A percentile compares a stretch with the other conserved stretches of the same genome.
These are phyloP conservation scores for Phaeosphaeriaceae sp. DNA, from an alignment of 2,329 filamentous ascomycete species.

Conservation along the genomic window DNA sequence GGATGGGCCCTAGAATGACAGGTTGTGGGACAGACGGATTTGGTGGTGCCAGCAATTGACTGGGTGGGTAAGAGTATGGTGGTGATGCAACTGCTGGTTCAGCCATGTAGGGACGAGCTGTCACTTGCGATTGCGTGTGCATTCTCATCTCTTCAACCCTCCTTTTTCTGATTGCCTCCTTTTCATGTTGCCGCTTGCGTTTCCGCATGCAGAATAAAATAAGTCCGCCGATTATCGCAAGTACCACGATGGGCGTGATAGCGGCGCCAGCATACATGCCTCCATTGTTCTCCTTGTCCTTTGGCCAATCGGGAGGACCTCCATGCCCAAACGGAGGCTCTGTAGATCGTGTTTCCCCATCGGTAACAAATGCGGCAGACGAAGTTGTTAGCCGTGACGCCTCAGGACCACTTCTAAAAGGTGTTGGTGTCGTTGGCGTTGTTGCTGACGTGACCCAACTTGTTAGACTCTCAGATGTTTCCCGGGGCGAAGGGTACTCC, in stretches of 20 bases:
- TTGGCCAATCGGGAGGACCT: background rate
- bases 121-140: conserved; percentile 15
- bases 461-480: background rate
- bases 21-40: conserved; percentile 27
- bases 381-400: background rate
- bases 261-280: conserved; percentile 34
- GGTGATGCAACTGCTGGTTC: conserved; percentile 21
- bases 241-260: conserved; percentile 29
- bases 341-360: background rate
- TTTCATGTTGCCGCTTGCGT: conserved; percentile 32
- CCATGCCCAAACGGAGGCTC: background rate
- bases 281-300: conserved; percentile 13
- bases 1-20: conserved; percentile 45
- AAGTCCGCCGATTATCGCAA: conserved; percentile 30
- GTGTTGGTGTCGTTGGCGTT: background rate
- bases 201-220: conserved; percentile 38
- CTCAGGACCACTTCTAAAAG: background rate
- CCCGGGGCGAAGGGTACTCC: too few species aligned
- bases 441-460: background rate
- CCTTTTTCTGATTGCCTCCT: conserved; percentile 9
- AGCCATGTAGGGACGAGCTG: conserved; percentile 25
- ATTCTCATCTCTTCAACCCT: conserved; percentile 36
- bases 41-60: conserved; percentile 24
- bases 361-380: background rate
- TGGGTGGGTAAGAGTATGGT: conserved; percentile 20